Conservation (phyloP, 306 rosid genomes). For the Sicyos baderoa region DNA sequence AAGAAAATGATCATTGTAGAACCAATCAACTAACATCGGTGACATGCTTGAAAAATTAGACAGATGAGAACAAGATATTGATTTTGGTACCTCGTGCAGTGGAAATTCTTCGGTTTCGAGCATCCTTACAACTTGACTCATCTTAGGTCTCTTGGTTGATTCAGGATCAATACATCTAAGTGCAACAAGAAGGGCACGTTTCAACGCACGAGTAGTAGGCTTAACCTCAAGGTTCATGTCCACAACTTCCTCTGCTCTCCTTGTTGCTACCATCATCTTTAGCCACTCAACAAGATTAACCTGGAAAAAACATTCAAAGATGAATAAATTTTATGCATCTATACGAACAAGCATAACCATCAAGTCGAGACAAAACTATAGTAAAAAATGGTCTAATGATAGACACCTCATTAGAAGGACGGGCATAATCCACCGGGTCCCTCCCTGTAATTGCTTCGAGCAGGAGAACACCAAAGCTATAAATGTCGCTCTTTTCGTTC, state of each 20-base stretch:
- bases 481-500: conserved; percentile 90
- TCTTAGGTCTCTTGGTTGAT: conserved; percentile 73
- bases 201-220: conserved; percentile 66
- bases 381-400: not conserved
- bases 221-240: conserved; percentile 65
- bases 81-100: conserved; percentile 53
- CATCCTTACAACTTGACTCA: conserved; percentile 90
- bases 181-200: conserved; percentile 74
- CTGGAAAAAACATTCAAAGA: conserved; percentile 27
- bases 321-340: not conserved
- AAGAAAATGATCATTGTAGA: conserved; percentile 8
- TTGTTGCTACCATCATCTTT: conserved; percentile 86
- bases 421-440: conserved; percentile 85
- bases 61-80: not conserved
- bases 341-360: not conserved
- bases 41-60: not conserved
- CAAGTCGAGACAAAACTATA: not conserved
- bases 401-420: conserved; percentile 76
- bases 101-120: conserved; percentile 87
- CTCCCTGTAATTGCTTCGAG: conserved; percentile 89
- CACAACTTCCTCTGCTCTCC: conserved; percentile 83
- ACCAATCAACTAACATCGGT: not conserved
- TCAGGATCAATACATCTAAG: conserved; percentile 88
- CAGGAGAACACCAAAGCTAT: conserved; percentile 88
- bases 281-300: conserved; percentile 98